Evolutionary conservation across 768 basidiomycete genomes (phyloP).

Genomic region (Panaeolus cyanescens): DNA sequence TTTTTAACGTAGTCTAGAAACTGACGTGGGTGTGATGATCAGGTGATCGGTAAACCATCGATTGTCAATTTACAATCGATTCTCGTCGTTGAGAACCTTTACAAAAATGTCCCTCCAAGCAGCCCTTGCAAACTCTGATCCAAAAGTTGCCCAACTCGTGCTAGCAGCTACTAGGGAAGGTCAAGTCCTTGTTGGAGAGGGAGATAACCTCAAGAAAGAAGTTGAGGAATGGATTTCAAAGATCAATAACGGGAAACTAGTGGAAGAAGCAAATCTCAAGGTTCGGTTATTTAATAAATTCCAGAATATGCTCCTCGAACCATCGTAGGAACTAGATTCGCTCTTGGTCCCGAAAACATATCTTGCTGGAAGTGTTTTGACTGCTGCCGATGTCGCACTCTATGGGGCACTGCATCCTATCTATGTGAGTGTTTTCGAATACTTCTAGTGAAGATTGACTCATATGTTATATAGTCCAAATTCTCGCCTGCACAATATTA

Average conservation of each 20-base stretch:
- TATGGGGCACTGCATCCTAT: constrained; percentile 88
- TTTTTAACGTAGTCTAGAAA: too few species aligned
- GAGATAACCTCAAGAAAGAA: constrained; percentile 63
- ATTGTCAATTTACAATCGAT: constrained; percentile 25
- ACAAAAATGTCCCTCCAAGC: constrained; percentile 55
- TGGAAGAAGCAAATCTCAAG: constrained; percentile 48
- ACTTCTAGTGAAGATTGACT: background rate
- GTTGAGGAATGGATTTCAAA: constrained; percentile 74
- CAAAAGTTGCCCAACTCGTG: constrained; percentile 61
- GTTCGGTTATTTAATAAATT: constrained; percentile 33
- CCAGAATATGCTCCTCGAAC: background rate
- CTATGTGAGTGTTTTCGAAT: constrained; percentile 54
- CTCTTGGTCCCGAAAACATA: constrained; percentile 80
- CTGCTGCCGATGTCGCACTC: constrained; percentile 88
- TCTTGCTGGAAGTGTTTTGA: constrained; percentile 80
- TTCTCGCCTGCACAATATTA: constrained; percentile 75
- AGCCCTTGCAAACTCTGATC: constrained; percentile 45
- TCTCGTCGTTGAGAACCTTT: background rate
- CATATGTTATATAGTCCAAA: constrained; percentile 52
- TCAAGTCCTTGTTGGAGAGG: constrained; percentile 46
- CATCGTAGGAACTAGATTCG: constrained; percentile 65
- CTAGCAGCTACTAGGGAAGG: constrained; percentile 46
- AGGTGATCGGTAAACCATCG: constrained; percentile 26
- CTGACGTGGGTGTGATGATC: background rate
- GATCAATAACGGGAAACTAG: constrained; percentile 50